phyloP scores from a whole-genome alignment of 73 alveolate genomes.

The Tetrahymena borealis region DNA sequence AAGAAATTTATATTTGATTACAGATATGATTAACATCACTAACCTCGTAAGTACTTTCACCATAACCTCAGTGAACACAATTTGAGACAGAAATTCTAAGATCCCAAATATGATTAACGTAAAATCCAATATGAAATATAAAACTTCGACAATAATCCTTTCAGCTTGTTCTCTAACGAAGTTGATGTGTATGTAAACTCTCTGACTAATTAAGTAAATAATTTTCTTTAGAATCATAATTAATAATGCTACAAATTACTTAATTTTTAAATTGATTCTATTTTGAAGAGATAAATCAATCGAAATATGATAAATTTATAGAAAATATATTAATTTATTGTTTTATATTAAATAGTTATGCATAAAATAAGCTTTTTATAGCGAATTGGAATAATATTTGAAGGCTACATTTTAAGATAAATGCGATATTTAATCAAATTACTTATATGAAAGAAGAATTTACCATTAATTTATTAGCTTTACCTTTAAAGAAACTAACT shows the following conservation, averaged over 20 bases:
- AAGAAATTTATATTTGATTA: not conserved
- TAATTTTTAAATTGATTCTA: no score
- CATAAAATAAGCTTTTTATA: not conserved
- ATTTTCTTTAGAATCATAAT: not conserved
- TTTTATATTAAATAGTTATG: not conserved
- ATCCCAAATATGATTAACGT: not conserved
- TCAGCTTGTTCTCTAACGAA: not conserved
- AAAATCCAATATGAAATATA: not conserved
- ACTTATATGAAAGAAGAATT: not conserved
- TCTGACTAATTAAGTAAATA: not conserved
- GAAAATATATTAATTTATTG: not conserved
- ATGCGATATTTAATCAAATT: not conserved
- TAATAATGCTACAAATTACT: not conserved
- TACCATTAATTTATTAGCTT: not conserved
- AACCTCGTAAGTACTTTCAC: not conserved
- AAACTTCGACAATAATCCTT: not conserved
- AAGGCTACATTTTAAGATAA: not conserved
- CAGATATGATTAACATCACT: not conserved
- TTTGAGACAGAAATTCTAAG: not conserved
- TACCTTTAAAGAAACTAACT: not conserved
- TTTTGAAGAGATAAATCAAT: not conserved
- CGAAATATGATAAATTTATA: not conserved
- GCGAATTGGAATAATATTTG: not conserved
- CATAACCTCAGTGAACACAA: not conserved
- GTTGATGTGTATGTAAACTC: not conserved